phyloP scores from a whole-genome alignment of 495 filamentous ascomycete genomes.

The Penicillium verhagenii region DNA sequence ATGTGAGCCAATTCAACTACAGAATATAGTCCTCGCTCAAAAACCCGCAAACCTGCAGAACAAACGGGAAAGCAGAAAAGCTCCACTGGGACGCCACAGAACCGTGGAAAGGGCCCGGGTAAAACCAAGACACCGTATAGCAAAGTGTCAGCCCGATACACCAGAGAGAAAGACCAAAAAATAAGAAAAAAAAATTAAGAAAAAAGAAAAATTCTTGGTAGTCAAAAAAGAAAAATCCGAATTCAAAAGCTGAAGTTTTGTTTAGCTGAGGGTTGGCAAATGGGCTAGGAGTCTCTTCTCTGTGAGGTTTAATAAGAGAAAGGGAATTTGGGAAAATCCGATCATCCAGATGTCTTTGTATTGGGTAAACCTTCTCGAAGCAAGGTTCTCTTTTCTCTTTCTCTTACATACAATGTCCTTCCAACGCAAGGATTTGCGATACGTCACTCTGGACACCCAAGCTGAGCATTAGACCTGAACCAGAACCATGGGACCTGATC shows the following conservation, averaged over 20 bases:
- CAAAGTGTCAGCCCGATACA: background rate
- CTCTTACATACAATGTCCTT: too few relatives aligned
- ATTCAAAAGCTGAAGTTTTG: background rate
- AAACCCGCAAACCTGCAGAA: background rate
- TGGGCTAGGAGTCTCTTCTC: too few relatives aligned
- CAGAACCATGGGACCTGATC: constrained; percentile 9
- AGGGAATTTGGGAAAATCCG: background rate
- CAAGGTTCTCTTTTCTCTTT: constrained; percentile 18
- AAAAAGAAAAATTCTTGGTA: background rate
- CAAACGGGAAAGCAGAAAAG: background rate
- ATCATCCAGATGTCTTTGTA: too few relatives aligned
- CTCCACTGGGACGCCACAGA: constrained; percentile 19
- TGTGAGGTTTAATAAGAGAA: too few relatives aligned
- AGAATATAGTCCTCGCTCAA: too few relatives aligned
- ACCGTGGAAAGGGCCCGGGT: constrained; percentile 20
- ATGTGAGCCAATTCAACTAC: too few relatives aligned
- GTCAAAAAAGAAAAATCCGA: background rate
- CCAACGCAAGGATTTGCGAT: constrained; percentile 14
- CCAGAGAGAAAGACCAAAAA: background rate
- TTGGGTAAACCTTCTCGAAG: constrained; percentile 18
- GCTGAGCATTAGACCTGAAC: constrained; percentile 12
- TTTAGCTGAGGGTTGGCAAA: background rate
- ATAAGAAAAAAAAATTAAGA: background rate
- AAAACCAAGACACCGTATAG: background rate
- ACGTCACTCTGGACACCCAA: constrained; percentile 17